Evolutionary conservation across 2,329 filamentous ascomycete species (phyloP).

Genomic region (Diaporthe caulivora): DNA sequence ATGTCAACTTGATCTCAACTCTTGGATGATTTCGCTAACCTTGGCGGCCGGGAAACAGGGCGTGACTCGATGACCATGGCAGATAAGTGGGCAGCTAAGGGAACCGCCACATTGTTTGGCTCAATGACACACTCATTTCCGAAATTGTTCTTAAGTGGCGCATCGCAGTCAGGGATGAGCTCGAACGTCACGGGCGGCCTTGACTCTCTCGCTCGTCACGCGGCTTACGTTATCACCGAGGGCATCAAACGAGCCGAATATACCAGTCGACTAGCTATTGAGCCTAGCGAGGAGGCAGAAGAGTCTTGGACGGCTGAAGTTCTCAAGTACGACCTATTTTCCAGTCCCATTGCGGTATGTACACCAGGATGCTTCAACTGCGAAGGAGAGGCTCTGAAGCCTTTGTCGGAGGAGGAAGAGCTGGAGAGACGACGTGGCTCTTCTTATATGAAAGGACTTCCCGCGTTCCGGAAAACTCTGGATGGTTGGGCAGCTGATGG

Average conservation of each 20-base stretch:
- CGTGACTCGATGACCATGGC: conserved; percentile 37
- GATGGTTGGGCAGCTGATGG: conserved; percentile 8
- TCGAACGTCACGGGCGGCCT: conserved; percentile 46
- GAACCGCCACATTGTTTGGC: conserved; percentile 40
- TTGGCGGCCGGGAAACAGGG: conserved; percentile 15
- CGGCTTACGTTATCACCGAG: conserved; percentile 32
- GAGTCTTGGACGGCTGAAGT: conserved; percentile 31
- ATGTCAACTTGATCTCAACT: not conserved
- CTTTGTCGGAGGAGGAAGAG: conserved; percentile 17
- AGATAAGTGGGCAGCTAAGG: conserved; percentile 39
- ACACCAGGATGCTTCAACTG: conserved; percentile 39
- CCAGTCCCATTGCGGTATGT: conserved; percentile 30
- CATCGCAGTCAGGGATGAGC: conserved; percentile 31
- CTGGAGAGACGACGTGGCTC: not conserved
- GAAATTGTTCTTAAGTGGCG: conserved; percentile 41
- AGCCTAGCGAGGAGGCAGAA: conserved; percentile 38
- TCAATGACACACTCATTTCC: conserved; percentile 41
- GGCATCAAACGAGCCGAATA: conserved; percentile 12
- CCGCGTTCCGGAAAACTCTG: conserved; percentile 1
- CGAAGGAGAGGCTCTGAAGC: conserved; percentile 32
- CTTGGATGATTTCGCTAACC: not conserved
- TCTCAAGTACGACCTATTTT: conserved; percentile 20
- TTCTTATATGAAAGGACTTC: conserved; percentile 10
- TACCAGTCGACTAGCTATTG: conserved; percentile 15
- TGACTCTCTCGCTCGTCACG: conserved; percentile 51